phyloP scores from a whole-genome alignment of 176 grass and related monocot species.

The Phyllostachys edulis region DNA sequence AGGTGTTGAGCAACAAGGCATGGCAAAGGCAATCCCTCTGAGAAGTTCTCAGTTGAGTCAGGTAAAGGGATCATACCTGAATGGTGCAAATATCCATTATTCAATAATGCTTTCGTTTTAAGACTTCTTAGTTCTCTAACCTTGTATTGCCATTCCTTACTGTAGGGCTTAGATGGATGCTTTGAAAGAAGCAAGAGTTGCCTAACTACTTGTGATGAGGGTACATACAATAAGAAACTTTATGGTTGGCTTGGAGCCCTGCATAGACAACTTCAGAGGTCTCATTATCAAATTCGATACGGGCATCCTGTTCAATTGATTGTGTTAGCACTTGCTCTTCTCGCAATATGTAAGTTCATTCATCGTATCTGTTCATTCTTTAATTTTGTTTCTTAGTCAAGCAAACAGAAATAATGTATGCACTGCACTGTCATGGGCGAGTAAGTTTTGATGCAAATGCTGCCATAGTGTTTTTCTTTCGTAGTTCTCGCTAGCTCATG shows the following conservation, averaged over 20 bases:
- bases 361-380: background rate
- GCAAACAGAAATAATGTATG: background rate
- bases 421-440: too few species aligned
- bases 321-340: conserved; percentile 34
- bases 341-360: conserved; percentile 52
- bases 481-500: conserved; percentile 3
- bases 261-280: conserved; percentile 68
- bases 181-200: conserved; percentile 66
- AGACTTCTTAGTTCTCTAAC: conserved; percentile 9
- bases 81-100: background rate
- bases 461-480: background rate
- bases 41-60: conserved; percentile 53
- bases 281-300: conserved; percentile 76
- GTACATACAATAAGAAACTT: conserved; percentile 64
- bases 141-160: background rate
- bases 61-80: conserved; percentile 41
- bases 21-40: conserved; percentile 52
- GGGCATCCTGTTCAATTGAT: conserved; percentile 44
- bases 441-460: too few species aligned
- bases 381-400: conserved; percentile 15
- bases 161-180: conserved; percentile 49
- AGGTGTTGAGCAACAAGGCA: conserved; percentile 39
- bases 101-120: conserved; percentile 11
- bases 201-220: conserved; percentile 54
- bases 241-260: conserved; percentile 70